Evolutionary conservation across 306 rosid species (phyloP), one percentile per base, ranked within the genome.

Genomic region (Quercus engelmannii): DNA sequence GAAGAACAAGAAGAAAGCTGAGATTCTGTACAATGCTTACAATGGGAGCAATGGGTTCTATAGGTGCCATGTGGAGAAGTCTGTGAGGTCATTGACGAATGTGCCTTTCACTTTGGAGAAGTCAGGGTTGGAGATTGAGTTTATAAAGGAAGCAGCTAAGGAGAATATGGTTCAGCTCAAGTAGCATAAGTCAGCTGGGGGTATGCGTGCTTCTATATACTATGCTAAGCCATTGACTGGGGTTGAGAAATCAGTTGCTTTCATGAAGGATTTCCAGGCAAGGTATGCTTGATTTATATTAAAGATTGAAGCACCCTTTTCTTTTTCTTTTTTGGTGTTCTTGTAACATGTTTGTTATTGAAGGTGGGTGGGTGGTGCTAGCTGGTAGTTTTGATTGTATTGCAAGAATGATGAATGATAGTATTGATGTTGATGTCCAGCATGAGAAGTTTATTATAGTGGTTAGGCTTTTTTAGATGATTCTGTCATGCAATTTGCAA

Each of bases 151-250:
- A 81, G 98, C 99, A 28, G 90, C 96, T 0, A 87, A 89, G 84
- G 94, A 95, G 80, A 89, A 86, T 79, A 93, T 95, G 99, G 83
- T 95, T 64, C 97, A 95, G 87, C 99, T 91, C 17, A 95, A 95
- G 88, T 96, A 97, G 5, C 99, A 95, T 67, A 89, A 98, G 74
- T 93, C 98, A 0, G 97, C 93, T 67, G 99, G 99, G 61, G 99
- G 99, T 0, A 93, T 95, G 96, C 84, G 97, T 71, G 99, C 98
- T 70, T 95, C 99, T 0, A 95, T 95, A 33, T 93, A 95, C 83
- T 91, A 95, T 81, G 99, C 99, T 7, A 93, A 93, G 99, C 94
- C 99, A 33, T 85, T 93, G 87, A 92, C 98, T 82, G 97, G 99
- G 11, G 97, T 93, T 79, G 93, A 95, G 73, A 93, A 90, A 83